Base-by-base conservation (phyloP, 2,329 filamentous ascomycete species). In the Aspergillus hortae region DNA sequence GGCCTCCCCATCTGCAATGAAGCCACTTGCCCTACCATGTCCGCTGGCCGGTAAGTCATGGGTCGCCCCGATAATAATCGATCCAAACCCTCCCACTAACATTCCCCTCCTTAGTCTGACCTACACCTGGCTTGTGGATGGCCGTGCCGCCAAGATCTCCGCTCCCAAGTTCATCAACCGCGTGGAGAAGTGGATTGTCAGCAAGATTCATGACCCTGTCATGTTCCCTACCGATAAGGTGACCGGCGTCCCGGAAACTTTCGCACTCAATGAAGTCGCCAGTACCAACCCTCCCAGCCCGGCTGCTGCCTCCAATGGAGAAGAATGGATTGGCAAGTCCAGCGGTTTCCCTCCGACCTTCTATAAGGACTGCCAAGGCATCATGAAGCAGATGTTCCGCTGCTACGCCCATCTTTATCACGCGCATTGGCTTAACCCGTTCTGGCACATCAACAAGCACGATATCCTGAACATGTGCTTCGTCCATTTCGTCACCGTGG, bases 341-440 rank as follows among this genome's bases (percentile, higher is more conserved):
- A 94, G 89, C 55, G 92, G 92, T 4, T 99, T 99, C 72, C 94
- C 94, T 2, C 84, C 88, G 58, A 89, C 90, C 60, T 97, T 96
- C 71, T 80, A 92, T 62, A 84, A 87, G 56, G 91, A 96, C 61
- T 94, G 92, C 78, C 91, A 95, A 77, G 87, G 87, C 59, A 94
- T 96, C 65, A 92, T 96, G 77, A 88, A 92, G 64, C 94, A 96
- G 75, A 97, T 99, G 88, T 97, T 99, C 80, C 89, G 94, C 54
- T 92, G 96, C 62, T 99, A 99, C 68, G 88, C 94, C 44, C 94
- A 99, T 73, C 85, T 99, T 55, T 99, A 99, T 79, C 96, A 95
- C 82, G 90, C 92, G 52, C 94, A 99, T 73, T 99, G 90, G 73
- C 77, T 86, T 55, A 88, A 90, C 60, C 88, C 88, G 4, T 90